Base-by-base conservation (phyloP, 805 yeast genomes). In the Suhomyces sp. region DNA sequence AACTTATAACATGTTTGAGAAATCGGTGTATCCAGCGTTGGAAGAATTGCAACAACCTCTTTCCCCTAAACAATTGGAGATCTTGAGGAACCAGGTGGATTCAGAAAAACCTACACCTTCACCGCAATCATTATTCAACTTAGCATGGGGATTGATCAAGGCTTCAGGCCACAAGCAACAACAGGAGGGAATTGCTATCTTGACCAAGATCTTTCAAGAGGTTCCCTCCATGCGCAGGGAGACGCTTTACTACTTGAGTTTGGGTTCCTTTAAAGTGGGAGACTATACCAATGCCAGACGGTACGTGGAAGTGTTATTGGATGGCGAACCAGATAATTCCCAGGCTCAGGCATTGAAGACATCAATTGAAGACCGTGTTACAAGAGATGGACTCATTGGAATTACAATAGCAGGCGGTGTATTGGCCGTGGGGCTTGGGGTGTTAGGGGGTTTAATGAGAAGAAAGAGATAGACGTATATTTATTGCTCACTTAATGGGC, bases 111-210 rank as follows among this genome's bases (percentile, higher is more conserved):
- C 93, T 4, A 68, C 74, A 25, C 88, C 87, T 0, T 72, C 90
- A 0, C 73, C 85, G 0, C 97, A 88, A 58, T 82, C 96, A 2
- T 76, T 80, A 39, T 93, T 93, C 72, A 93, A 95, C 60, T 86
- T 85, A 50, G 95, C 97, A 0, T 93, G 99, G 98, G 98, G 95
- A 3, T 68, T 93, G 33, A 77, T 95, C 43, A 90, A 88, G 57
- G 80, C 95, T 2, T 54, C 60, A 33, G 69, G 72, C 32, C 67
- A 70, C 15, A 72, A 68, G 25, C 83, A 85, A 42, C 95, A 86
- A 53, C 72, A 83, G 48, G 70, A 82, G 33, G 99, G 98, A 0
- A 78, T 93, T 12, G 80, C 77, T 36, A 69, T 91, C 19, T 67
- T 93, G 40, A 76, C 87, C 0, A 78, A 77, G 28, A 60, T 77